These are phyloP conservation scores for Aristolochia contorta DNA, from an alignment of 164 flowering plant genomes.

Conservation along the genomic window DNA sequence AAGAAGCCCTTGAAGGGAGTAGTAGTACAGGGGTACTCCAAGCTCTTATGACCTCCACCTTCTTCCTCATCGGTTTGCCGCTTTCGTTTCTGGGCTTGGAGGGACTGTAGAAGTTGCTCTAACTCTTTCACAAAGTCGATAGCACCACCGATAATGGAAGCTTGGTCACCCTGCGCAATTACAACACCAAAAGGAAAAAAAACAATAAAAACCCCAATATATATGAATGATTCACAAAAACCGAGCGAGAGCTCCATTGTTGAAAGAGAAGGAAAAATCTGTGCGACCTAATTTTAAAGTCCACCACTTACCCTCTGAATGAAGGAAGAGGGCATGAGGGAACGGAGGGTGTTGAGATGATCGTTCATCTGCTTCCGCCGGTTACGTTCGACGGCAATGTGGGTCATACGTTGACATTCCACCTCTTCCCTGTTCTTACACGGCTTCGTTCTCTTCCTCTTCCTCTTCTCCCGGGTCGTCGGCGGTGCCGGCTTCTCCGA, in stretches of 20 bases:
- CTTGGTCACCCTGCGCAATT: constrained; percentile 54
- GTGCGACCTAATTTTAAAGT: not conserved
- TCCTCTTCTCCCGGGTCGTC: constrained; percentile 25
- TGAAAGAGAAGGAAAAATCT: not conserved
- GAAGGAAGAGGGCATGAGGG: constrained; percentile 56
- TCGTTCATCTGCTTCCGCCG: constrained; percentile 67
- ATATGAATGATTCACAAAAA: no score
- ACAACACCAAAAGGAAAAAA: no score
- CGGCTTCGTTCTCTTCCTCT: constrained; percentile 38
- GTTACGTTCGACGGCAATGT: constrained; percentile 68
- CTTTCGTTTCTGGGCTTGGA: constrained; percentile 34
- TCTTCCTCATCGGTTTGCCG: constrained; percentile 9
- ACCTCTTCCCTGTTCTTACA: constrained; percentile 51
- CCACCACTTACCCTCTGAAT: constrained; percentile 52
- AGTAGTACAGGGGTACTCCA: not conserved
- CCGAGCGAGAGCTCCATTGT: no score
- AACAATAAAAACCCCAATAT: no score
- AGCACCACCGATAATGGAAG: constrained; percentile 65
- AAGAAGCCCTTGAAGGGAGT: constrained; percentile 21
- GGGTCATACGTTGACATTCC: constrained; percentile 55
- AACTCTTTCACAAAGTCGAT: constrained; percentile 64
- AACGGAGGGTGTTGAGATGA: constrained; percentile 46
- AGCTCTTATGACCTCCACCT: constrained; percentile 1
- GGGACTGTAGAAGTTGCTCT: constrained; percentile 51
- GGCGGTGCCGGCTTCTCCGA: not conserved